Evolutionary conservation across 2,329 filamentous ascomycete species (phyloP).

Genomic region (Pochonia chlamydosporia): DNA sequence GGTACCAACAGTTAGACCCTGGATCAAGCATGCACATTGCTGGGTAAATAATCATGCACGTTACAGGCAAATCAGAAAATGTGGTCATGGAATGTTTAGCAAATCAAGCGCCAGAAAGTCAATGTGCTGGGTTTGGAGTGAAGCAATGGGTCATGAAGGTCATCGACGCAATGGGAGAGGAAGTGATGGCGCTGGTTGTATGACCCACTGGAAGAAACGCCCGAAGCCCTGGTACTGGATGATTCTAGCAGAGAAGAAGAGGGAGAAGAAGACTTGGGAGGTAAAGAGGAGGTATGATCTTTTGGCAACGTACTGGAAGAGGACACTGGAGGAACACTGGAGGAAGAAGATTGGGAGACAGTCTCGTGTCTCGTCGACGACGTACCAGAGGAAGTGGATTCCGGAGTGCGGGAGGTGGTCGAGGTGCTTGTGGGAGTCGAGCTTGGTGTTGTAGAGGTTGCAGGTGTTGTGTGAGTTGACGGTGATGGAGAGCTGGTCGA

Average conservation of each 20-base stretch:
- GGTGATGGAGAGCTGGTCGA: constrained; percentile 6
- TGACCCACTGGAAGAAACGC: constrained; percentile 20
- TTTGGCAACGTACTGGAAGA: constrained; percentile 20
- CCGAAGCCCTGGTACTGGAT: constrained; percentile 18
- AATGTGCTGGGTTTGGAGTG: too few species aligned
- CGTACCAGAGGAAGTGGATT: constrained; percentile 17
- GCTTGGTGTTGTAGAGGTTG: constrained; percentile 5
- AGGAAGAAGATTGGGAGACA: constrained; percentile 23
- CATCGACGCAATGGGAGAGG: constrained; percentile 11
- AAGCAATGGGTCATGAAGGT: neutral
- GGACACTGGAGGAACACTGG: constrained; percentile 20
- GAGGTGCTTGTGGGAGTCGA: constrained; percentile 5
- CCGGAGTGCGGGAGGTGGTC: constrained; percentile 8
- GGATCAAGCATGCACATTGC: neutral
- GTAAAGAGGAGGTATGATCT: constrained; percentile 14
- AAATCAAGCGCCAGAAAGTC: too few species aligned
- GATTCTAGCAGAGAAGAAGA: constrained; percentile 17
- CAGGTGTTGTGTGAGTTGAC: constrained; percentile 5
- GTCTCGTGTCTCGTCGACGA: constrained; percentile 20
- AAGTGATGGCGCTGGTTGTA: constrained; percentile 13
- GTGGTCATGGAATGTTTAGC: too few species aligned
- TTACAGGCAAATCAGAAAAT: too few species aligned
- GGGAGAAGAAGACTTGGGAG: neutral
- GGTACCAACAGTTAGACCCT: constrained; percentile 1
- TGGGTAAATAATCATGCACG: neutral